phyloP scores from a whole-genome alignment of 2,329 filamentous ascomycete species.

The Lachnellula occidentalis region DNA sequence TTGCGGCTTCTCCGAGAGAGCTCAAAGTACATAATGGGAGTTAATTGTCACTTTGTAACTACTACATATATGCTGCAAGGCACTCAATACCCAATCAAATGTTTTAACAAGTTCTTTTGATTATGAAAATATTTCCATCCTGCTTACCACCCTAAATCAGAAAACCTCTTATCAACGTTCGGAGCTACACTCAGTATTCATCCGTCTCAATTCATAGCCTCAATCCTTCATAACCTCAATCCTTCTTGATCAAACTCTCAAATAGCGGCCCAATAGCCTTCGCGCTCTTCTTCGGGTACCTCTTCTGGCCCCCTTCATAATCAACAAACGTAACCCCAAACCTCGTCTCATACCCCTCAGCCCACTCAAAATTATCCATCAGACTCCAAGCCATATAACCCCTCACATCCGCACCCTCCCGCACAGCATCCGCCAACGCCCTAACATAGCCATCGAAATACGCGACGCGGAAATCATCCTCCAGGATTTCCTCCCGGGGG shows the following conservation, averaged over 20 bases:
- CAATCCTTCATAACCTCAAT: slow-evolving; percentile 17
- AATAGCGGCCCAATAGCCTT: slow-evolving; percentile 66
- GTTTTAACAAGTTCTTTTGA: neutral
- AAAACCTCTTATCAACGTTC: neutral
- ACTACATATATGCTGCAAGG: neutral
- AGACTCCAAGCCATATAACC: slow-evolving; percentile 85
- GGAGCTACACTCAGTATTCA: no score
- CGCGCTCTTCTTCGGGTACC: slow-evolving; percentile 80
- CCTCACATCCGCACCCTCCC: slow-evolving; percentile 72
- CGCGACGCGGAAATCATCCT: slow-evolving; percentile 75
- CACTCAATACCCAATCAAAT: neutral
- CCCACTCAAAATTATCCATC: slow-evolving; percentile 56
- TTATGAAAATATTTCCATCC: no score
- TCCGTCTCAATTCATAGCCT: neutral
- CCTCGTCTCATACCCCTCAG: slow-evolving; percentile 82
- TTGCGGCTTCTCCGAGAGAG: neutral
- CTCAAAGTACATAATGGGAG: neutral
- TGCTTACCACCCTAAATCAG: neutral
- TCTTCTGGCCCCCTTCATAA: slow-evolving; percentile 72
- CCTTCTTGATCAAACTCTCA: slow-evolving; percentile 62
- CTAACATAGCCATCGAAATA: slow-evolving; percentile 76
- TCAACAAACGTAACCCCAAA: slow-evolving; percentile 83
- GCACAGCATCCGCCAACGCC: slow-evolving; percentile 68
- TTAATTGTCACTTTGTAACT: neutral
- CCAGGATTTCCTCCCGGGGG: slow-evolving; percentile 61